Conservation (phyloP, 257 asterid species). For the Forsythia viridissima region DNA sequence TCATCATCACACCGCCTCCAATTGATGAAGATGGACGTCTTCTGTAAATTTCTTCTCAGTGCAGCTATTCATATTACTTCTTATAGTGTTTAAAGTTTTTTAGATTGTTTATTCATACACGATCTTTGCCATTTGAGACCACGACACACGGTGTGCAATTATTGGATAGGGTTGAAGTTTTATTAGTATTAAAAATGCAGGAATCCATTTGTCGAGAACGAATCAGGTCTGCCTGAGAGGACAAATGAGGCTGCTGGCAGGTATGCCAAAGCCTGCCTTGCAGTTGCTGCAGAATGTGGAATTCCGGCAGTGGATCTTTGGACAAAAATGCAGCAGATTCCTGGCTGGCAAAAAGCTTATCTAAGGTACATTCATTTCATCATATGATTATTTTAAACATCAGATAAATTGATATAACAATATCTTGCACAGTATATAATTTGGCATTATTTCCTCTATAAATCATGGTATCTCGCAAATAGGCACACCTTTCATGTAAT, state of each 20-base stretch:
- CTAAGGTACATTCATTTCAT: constrained; percentile 42
- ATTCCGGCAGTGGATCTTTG: constrained; percentile 62
- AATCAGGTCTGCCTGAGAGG: constrained; percentile 67
- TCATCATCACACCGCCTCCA: constrained; percentile 92
- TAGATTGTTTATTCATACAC: not conserved
- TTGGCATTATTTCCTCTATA: not conserved
- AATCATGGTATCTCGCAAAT: not conserved
- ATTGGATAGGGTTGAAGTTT: too few species aligned
- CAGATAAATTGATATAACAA: not conserved
- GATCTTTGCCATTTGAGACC: not conserved
- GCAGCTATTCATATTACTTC: not conserved
- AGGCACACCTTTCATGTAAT: not conserved
- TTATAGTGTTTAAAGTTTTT: not conserved
- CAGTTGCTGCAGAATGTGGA: constrained; percentile 65
- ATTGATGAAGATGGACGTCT: constrained; percentile 69
- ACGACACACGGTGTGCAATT: not conserved
- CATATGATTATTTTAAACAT: not conserved
- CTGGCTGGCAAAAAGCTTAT: constrained; percentile 62
- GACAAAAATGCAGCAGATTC: constrained; percentile 73
- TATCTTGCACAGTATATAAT: not conserved
- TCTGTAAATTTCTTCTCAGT: constrained; percentile 41
- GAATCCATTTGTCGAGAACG: constrained; percentile 44
- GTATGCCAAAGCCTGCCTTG: constrained; percentile 71
- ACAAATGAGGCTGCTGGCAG: constrained; percentile 74
- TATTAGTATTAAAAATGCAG: constrained; percentile 24